Base-by-base conservation (phyloP, 768 basidiomycete species). In the Naganishia randhawae region DNA sequence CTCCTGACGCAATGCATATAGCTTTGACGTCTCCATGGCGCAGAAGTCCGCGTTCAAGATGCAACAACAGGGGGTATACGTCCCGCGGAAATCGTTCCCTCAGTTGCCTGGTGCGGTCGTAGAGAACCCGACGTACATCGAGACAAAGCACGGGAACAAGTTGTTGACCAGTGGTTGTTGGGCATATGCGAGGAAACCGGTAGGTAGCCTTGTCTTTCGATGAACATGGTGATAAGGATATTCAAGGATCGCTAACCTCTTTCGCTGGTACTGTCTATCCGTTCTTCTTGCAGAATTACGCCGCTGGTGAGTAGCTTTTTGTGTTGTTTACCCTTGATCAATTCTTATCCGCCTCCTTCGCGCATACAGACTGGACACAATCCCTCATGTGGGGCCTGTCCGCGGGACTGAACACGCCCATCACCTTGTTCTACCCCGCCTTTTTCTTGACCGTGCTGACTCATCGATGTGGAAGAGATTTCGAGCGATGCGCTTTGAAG, bases 21-120 rank as follows among this genome's bases (percentile, higher is more conserved):
- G 91, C 74, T 98, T 90, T 85, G 96, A 99, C 73, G 89, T 90
- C 19, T 84, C 92, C 1, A 95, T 93, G 91, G 87, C 92, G 3
- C 95, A 98, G 78, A 98, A 99, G 83, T 93, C 91, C 72, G 87
- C 71, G 22, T 98, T 98, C 85, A 95, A 96, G 79, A 95, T 97
- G 89, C 89, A 95, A 77, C 89, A 89, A 42, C 91, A 92, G 74
- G 94, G 92, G 25, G 90, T 90, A 72, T 88, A 85, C 73, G 84
- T 83, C 42, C 89, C 88, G 82, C 89, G 96, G 75, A 88, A 88
- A 74, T 88, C 93, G 0, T 98, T 98, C 87, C 96, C 96, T 66
- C 90, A 94, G 75, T 82, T 96, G 10, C 94, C 95, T 0, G 85
- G 91, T 78, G 85, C 87, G 69, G 86, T 85, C 7, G 81, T 97